A percentile compares a stretch with the other conserved stretches of the same genome.
Evolutionary conservation across 2,329 filamentous ascomycete genomes (phyloP).

Genomic region (Colletotrichum graminicola): DNA sequence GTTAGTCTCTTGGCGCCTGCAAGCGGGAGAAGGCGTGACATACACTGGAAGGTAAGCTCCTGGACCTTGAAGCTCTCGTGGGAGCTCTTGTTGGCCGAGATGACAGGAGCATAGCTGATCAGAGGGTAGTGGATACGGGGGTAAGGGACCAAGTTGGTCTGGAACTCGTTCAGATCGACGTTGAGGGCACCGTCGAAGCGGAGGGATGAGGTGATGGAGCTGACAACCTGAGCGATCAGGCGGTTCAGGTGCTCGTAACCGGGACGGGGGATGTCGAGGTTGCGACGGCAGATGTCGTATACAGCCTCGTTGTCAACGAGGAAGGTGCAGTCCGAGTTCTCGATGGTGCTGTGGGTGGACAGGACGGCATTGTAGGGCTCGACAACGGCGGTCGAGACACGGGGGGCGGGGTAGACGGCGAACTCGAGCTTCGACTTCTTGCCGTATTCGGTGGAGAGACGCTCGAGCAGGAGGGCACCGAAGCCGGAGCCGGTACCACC

Average conservation of each 20-base stretch:
- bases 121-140: conserved; percentile 81
- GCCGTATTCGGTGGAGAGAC: conserved; percentile 78
- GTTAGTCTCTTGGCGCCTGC: conserved; percentile 44
- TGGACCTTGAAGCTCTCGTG: conserved; percentile 91
- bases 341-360: conserved; percentile 80
- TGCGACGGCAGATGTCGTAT: conserved; percentile 81
- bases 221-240: conserved; percentile 79
- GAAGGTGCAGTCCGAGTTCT: conserved; percentile 85
- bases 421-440: conserved; percentile 85
- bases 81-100: conserved; percentile 80
- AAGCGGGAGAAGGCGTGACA: conserved; percentile 47
- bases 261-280: conserved; percentile 76
- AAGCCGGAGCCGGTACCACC: conserved; percentile 81
- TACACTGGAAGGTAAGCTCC: conserved; percentile 81
- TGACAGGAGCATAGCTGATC: conserved; percentile 79
- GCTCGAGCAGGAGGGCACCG: conserved; percentile 78
- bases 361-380: conserved; percentile 82
- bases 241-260: conserved; percentile 80
- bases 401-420: conserved; percentile 77
- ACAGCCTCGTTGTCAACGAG: conserved; percentile 81
- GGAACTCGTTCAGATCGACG: conserved; percentile 82
- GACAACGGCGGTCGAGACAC: conserved; percentile 77
- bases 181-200: conserved; percentile 80
- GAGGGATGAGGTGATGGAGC: conserved; percentile 79
- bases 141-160: conserved; percentile 81